phyloP scores from a whole-genome alignment of 2,329 filamentous ascomycete genomes.

The Beauveria sp. region DNA sequence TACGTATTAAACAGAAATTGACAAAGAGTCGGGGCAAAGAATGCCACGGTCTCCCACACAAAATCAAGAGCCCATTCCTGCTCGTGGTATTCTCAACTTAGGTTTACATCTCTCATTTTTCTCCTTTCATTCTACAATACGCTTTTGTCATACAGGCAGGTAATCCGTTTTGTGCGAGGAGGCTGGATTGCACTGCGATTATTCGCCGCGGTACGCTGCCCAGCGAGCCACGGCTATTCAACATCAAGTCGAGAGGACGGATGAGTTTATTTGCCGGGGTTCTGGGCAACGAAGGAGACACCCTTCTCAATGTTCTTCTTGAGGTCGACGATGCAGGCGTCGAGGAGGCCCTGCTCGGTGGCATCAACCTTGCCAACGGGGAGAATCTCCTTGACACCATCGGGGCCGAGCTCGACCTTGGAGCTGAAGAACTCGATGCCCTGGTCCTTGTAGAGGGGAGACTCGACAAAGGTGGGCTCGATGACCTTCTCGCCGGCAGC shows the following conservation, averaged over 20 bases:
- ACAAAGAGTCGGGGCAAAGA: background rate
- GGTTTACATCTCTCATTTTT: constrained; percentile 9
- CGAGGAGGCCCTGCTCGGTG: constrained; percentile 82
- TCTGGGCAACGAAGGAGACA: constrained; percentile 50
- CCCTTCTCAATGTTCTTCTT: constrained; percentile 97
- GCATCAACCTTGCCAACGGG: constrained; percentile 77
- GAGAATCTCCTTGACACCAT: constrained; percentile 91
- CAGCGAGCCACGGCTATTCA: background rate
- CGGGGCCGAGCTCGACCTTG: constrained; percentile 90
- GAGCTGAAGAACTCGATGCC: constrained; percentile 96
- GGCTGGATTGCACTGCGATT: background rate
- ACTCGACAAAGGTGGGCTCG: constrained; percentile 96
- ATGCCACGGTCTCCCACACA: background rate
- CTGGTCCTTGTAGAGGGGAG: constrained; percentile 96
- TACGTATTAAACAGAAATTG: constrained; percentile 5
- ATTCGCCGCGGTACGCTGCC: background rate
- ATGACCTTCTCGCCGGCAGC: constrained; percentile 88
- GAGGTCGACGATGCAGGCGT: constrained; percentile 74
- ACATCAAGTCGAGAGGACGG: background rate
- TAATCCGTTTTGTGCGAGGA: background rate
- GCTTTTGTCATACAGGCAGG: constrained; percentile 8
- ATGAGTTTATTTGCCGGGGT: constrained; percentile 49
- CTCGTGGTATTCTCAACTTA: constrained; percentile 8
- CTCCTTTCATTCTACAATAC: constrained; percentile 5
- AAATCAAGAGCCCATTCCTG: constrained; percentile 3